Percentiles rank a stretch among this genome's conserved stretches.
Evolutionary conservation across 2,329 filamentous ascomycete genomes (phyloP).

Genomic region (Claviceps cyperi): DNA sequence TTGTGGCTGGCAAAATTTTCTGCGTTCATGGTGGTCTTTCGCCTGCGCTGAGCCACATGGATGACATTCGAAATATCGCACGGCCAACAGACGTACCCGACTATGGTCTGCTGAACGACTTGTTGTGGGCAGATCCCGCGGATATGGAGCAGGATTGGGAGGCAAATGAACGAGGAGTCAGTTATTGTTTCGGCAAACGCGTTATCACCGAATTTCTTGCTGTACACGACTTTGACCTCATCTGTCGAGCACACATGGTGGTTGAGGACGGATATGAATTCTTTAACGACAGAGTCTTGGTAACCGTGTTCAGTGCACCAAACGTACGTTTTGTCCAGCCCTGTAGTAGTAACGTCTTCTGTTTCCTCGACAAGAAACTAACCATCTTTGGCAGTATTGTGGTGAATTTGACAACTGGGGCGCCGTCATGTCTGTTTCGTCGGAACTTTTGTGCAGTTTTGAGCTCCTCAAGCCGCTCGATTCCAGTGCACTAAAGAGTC

Average conservation of each 20-base stretch:
- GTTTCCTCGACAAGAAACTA: background rate
- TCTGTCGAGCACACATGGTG: slow-evolving; percentile 97
- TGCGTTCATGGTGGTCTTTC: slow-evolving; percentile 93
- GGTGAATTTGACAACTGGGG: slow-evolving; percentile 99
- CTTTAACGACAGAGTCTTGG: slow-evolving; percentile 85
- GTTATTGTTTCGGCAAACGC: slow-evolving; percentile 96
- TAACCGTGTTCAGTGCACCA: slow-evolving; percentile 94
- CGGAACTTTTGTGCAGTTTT: slow-evolving; percentile 88
- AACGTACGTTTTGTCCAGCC: slow-evolving; percentile 52
- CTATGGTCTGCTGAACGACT: slow-evolving; percentile 85
- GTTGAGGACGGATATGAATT: slow-evolving; percentile 99
- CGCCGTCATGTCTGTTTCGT: slow-evolving; percentile 94
- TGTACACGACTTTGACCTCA: slow-evolving; percentile 89
- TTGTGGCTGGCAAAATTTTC: slow-evolving; percentile 94
- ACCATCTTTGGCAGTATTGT: slow-evolving; percentile 53
- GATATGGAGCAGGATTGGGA: slow-evolving; percentile 99
- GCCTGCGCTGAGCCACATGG: slow-evolving; percentile 88
- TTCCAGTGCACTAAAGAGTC: slow-evolving; percentile 89
- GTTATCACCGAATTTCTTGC: slow-evolving; percentile 94
- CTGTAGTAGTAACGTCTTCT: background rate
- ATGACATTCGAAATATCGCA: slow-evolving; percentile 92
- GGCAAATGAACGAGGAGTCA: slow-evolving; percentile 89
- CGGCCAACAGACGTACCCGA: slow-evolving; percentile 94
- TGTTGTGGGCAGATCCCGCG: slow-evolving; percentile 93
- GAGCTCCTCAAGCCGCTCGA: slow-evolving; percentile 93